Evolutionary conservation across 2,329 filamentous ascomycete genomes (phyloP), one percentile per base, ranked within the genome.

Genomic region (Hymenoscyphus occultus): DNA sequence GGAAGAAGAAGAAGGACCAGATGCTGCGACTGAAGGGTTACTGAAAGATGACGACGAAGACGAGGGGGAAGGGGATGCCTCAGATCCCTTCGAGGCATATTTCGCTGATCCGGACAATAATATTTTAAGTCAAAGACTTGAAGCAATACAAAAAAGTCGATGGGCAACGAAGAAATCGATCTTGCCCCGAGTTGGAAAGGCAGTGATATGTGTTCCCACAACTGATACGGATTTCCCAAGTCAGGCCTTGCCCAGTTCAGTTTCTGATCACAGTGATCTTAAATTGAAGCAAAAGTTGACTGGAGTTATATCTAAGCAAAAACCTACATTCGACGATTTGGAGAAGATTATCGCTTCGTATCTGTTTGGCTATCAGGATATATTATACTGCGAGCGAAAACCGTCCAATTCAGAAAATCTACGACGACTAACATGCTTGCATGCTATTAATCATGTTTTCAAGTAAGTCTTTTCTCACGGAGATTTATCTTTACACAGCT

Each of bases 371-470:
- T 97, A 98, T 74, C 85, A 86, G 63, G 94, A 98, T 74, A 71
- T 96, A 1, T 78, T 97, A 1, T 91, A 90, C 73, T 91, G 89
- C 64, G 86, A 87, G 61, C 84, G 94, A 56, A 91, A 85, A 0
- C 78, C 88, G 1, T 79, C 82, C 16, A 95, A 94, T 74, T 85
- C 91, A 0, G 80, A 84, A 28, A 83, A 82, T 4, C 76, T 98
- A 59, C 87, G 92, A 60, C 86, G 88, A 51, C 79, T 97, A 61
- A 83, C 87, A 16, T 92, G 90, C 71, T 81, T 97, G 1, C 95
- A 99, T 77, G 89, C 90, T 2, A 81, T 98, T 13, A 98, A 98
- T 76, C 95, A 98, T 75, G 83, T 98, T 51, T 88, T 96, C 77
- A 97, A 97, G 86, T 88, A 76, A 75, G 84, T 74, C 13, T 14